Base-by-base conservation (phyloP, 169 alveolate genomes). In the Cryptosporidium sp. region DNA sequence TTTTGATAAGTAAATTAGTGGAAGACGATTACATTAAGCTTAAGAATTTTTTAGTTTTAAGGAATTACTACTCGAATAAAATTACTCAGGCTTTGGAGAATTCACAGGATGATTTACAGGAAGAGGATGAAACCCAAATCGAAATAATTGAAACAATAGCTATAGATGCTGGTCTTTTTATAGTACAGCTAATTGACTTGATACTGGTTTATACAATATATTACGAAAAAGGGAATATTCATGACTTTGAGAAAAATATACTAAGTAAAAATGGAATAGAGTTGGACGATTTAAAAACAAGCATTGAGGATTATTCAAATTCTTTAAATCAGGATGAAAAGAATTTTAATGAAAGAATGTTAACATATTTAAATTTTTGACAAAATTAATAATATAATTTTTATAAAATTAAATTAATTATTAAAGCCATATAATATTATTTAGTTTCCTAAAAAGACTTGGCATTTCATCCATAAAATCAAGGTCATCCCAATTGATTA, bases 401-500 rank as follows among this genome's bases (percentile, higher is more conserved):
- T 29, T 55, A 0, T 35, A 70, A n/a, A 9, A 9, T 29, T 45
- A n/a, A 50, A 55, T 65, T 65, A 65, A 37, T 21, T 43, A 23
- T 80, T 65, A 80, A 41, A 80, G 39, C 89, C 69, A 80, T 18
- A 80, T 80, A 18, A 80, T 80, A 31, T 80, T 80, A 33, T 65
- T 59, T 65, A 80, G 51, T 9, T 45, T 80, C 16, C 89, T 65
- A 9, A 80, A 59, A 14, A 80, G 35, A 18, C 62, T 33, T 45
- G 89, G 73, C 65, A 80, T 35, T 43, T 80, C 89, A 39, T 65
- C 75, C 35, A 62, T 65, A 41, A 80, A 37, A 31, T 59, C 80
- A 61, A 65, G 70, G 23, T 73, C 86, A 58, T 73, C 86, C 86
- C 86, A 73, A 33, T 73, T 73, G 33, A 73, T 73, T 52, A 73